These are phyloP conservation scores for Fonsecaea multimorphosa DNA, from an alignment of 2,329 filamentous ascomycete species.

Conservation along the genomic window DNA sequence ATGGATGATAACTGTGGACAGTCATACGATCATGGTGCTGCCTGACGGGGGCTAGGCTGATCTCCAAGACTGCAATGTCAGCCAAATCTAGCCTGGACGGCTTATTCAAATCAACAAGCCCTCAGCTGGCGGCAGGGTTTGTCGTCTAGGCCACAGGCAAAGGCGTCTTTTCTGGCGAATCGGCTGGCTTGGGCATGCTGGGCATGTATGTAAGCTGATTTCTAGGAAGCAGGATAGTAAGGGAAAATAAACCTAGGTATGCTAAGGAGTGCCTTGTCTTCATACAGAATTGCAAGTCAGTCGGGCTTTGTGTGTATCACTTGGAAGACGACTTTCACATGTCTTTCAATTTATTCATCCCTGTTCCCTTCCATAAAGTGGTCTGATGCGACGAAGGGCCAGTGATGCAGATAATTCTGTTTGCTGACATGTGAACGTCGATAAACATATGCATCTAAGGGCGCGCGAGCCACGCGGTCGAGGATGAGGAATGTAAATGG, in stretches of 20 bases:
- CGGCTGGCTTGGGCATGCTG: constrained; percentile 11
- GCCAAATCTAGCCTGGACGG: constrained; percentile 7
- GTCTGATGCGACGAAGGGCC: background rate
- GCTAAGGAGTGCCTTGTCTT: constrained; percentile 11
- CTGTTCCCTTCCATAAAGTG: background rate
- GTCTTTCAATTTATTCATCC: background rate
- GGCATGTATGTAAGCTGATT: constrained; percentile 14
- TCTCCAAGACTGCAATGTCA: constrained; percentile 14
- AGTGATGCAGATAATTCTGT: background rate
- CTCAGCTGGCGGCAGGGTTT: constrained; percentile 11
- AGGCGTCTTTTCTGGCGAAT: constrained; percentile 13
- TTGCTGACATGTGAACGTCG: background rate
- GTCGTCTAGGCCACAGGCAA: constrained; percentile 8
- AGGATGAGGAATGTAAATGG: background rate
- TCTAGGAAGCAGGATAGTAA: constrained; percentile 6
- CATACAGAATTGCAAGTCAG: background rate
- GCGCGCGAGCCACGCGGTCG: background rate
- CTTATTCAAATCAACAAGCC: background rate
- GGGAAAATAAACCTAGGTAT: constrained; percentile 12
- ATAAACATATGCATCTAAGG: background rate
- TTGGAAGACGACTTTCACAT: background rate
- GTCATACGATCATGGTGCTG: background rate
- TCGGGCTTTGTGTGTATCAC: background rate
- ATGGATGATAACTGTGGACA: constrained; percentile 14
- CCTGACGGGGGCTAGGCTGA: constrained; percentile 1